Evolutionary conservation across 2,329 filamentous ascomycete species (phyloP).

Genomic region (Fusarium pseudoanthophilum): DNA sequence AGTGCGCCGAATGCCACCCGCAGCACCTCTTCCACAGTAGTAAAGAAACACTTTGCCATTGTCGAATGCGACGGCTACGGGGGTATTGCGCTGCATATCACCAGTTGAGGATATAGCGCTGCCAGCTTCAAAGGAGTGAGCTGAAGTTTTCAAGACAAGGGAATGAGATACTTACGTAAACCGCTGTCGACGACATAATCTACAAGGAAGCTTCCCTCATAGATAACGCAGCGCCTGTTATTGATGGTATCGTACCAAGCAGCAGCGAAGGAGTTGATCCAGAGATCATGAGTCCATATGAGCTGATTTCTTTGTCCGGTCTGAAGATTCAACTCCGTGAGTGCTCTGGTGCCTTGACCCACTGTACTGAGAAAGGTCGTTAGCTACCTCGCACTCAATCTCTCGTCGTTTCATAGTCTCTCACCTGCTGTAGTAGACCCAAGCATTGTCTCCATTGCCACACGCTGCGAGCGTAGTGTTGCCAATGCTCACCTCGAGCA

Average conservation of each 20-base stretch:
- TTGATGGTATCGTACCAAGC: background rate
- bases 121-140: background rate
- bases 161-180: background rate
- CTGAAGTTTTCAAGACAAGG: fast-evolving
- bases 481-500: background rate
- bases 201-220: background rate
- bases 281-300: background rate
- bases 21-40: background rate
- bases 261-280: background rate
- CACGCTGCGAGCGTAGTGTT: background rate
- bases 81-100: background rate
- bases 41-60: background rate
- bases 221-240: background rate
- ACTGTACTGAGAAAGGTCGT: too few relatives aligned
- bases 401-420: too few relatives aligned
- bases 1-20: background rate
- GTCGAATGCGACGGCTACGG: background rate
- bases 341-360: too few relatives aligned
- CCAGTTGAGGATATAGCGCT: background rate
- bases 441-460: background rate
- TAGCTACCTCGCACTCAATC: too few relatives aligned
- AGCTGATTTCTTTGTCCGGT: background rate
- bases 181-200: fast-evolving
- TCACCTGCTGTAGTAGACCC: background rate
- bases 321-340: background rate